Evolutionary conservation across 176 grass and related monocot species (phyloP).

Genomic region (Oryza rufipogon): DNA sequence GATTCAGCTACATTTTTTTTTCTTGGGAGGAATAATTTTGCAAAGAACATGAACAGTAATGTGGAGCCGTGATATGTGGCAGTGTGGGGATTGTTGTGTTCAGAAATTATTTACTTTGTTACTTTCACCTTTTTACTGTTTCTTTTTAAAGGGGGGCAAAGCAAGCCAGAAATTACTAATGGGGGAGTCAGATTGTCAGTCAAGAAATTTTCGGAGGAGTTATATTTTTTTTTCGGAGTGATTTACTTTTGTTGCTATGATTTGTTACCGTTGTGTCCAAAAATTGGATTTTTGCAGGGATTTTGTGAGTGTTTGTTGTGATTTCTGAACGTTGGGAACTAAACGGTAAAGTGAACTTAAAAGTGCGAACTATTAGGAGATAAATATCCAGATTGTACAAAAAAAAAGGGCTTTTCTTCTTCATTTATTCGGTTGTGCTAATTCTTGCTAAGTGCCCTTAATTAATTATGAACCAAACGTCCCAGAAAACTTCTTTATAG

Average conservation of each 20-base stretch:
- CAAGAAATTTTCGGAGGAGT: background rate
- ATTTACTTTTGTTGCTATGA: background rate
- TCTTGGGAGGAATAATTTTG: constrained; percentile 6
- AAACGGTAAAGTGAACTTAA: constrained; percentile 7
- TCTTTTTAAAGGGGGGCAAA: background rate
- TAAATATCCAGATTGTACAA: background rate
- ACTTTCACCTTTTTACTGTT: constrained; percentile 40
- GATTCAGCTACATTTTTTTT: background rate
- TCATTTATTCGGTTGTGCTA: constrained; percentile 7
- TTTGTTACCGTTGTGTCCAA: constrained; percentile 11
- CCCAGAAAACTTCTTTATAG: background rate
- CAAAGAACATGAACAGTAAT: constrained; percentile 21
- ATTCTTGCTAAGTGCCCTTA: background rate
- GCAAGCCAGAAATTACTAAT: background rate
- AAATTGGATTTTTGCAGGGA: background rate
- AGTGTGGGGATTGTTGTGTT: background rate
- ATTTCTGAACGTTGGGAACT: constrained; percentile 16
- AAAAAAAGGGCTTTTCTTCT: background rate
- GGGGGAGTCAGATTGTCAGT: constrained; percentile 32
- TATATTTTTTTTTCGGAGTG: background rate
- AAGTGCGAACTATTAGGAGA: background rate
- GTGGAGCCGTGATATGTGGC: background rate
- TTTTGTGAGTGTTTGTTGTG: background rate
- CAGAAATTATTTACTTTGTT: constrained; percentile 32
- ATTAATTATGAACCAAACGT: constrained; percentile 4